These are phyloP conservation scores for Dendrostoma leiphaemia DNA, from an alignment of 2,329 filamentous ascomycete species.

Conservation along the genomic window DNA sequence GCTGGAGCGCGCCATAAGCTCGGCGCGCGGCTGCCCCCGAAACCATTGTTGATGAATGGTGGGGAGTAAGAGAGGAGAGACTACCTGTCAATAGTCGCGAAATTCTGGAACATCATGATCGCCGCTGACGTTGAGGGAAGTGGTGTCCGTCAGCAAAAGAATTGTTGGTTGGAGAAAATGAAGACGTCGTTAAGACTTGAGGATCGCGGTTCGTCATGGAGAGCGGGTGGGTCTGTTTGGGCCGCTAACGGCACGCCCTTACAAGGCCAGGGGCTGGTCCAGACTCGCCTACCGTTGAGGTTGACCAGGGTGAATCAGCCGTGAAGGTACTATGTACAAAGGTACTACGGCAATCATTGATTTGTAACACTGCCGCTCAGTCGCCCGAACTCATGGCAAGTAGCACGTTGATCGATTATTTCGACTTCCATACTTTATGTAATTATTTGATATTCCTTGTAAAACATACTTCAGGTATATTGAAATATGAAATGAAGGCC, in stretches of 20 bases:
- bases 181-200: background rate
- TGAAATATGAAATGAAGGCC: too few relatives aligned
- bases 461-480: too few relatives aligned
- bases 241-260: background rate
- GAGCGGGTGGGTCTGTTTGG: background rate
- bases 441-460: too few relatives aligned
- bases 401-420: too few relatives aligned
- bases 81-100: constrained; percentile 10
- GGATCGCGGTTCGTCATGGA: background rate
- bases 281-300: too few relatives aligned
- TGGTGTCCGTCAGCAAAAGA: background rate
- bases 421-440: too few relatives aligned
- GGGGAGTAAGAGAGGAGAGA: background rate
- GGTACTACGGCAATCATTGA: too few relatives aligned
- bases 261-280: background rate
- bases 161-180: background rate
- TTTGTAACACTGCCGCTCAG: too few relatives aligned
- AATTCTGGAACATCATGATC: constrained; percentile 12
- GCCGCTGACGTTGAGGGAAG: background rate
- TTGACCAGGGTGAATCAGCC: too few relatives aligned
- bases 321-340: too few relatives aligned
- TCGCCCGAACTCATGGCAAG: too few relatives aligned
- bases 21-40: constrained; percentile 45
- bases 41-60: constrained; percentile 38
- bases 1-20: constrained; percentile 26